Conservation (phyloP, 2,329 filamentous ascomycete species). For the Colletotrichum truncatum region DNA sequence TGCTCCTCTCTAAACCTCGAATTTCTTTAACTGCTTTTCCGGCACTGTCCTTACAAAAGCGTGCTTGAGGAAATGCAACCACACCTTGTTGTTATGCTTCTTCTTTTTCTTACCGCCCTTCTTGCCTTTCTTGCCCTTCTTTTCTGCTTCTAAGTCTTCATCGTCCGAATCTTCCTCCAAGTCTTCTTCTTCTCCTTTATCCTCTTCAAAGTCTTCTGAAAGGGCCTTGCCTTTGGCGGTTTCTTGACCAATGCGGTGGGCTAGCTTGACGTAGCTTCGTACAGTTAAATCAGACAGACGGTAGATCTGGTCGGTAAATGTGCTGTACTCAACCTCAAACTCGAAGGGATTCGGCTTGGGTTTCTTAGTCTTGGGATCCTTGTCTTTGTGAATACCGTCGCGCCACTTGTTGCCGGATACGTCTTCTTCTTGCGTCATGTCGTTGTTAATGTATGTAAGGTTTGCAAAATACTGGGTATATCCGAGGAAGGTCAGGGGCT, state of each 20-base stretch:
- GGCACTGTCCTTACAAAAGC: constrained; percentile 82
- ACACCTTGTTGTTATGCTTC: constrained; percentile 71
- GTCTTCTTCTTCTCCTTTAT: constrained; percentile 34
- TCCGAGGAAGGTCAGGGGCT: constrained; percentile 79
- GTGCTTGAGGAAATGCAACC: constrained; percentile 79
- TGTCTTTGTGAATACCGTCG: constrained; percentile 69
- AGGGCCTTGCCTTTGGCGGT: constrained; percentile 32
- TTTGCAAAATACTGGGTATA: constrained; percentile 96
- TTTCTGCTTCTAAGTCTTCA: constrained; percentile 47
- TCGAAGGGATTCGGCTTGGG: constrained; percentile 71
- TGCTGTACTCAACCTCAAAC: constrained; percentile 89
- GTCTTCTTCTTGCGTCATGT: constrained; percentile 52
- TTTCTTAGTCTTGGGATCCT: constrained; percentile 61
- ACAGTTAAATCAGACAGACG: constrained; percentile 86
- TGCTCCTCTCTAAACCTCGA: constrained; percentile 28
- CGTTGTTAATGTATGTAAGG: constrained; percentile 87
- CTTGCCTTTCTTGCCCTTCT: constrained; percentile 53
- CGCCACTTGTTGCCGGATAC: constrained; percentile 62
- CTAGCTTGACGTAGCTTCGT: constrained; percentile 80
- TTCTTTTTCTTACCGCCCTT: constrained; percentile 63
- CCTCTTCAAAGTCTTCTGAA: constrained; percentile 39
- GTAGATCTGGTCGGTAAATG: constrained; percentile 79
- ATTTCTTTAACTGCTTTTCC: constrained; percentile 68
- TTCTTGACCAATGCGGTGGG: constrained; percentile 75
- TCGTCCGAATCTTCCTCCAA: constrained; percentile 36